Evolutionary conservation across 2,329 filamentous ascomycete genomes (phyloP).

Genomic region (Cladosporium sp.): DNA sequence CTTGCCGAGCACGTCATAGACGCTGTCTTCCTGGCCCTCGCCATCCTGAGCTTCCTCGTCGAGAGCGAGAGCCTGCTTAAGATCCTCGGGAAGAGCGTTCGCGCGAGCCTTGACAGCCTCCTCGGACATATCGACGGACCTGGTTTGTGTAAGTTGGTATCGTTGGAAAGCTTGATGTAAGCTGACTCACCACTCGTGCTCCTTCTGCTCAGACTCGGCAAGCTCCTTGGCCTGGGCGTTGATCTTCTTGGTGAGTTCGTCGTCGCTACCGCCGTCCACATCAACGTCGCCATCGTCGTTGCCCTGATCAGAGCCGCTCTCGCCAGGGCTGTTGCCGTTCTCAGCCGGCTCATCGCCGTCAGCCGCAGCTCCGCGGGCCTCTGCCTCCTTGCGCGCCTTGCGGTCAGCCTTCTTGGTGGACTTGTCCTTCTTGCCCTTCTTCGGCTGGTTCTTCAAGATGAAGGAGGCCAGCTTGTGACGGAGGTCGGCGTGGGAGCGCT

Average conservation of each 20-base stretch:
- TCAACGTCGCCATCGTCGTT: constrained; percentile 61
- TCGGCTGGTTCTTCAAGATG: constrained; percentile 92
- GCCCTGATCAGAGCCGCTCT: constrained; percentile 59
- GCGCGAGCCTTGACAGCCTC: constrained; percentile 92
- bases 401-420: constrained; percentile 81
- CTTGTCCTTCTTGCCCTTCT: constrained; percentile 95
- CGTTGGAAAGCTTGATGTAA: background rate
- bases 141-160: background rate
- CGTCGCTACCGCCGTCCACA: constrained; percentile 73
- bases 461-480: constrained; percentile 95
- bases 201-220: constrained; percentile 62
- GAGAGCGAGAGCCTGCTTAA: constrained; percentile 66
- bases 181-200: constrained; percentile 65
- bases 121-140: constrained; percentile 86
- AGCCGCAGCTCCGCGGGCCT: constrained; percentile 42
- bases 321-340: constrained; percentile 57
- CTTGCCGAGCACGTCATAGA: constrained; percentile 85
- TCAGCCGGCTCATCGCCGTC: constrained; percentile 47
- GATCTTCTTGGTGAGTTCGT: constrained; percentile 78
- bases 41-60: constrained; percentile 76
- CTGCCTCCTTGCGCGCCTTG: constrained; percentile 73
- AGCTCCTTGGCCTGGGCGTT: constrained; percentile 65
- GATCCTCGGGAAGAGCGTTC: constrained; percentile 84
- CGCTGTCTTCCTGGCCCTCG: constrained; percentile 69
- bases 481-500: constrained; percentile 83